Conservation (phyloP, 805 yeast species). For the Lipomyces orientalis region DNA sequence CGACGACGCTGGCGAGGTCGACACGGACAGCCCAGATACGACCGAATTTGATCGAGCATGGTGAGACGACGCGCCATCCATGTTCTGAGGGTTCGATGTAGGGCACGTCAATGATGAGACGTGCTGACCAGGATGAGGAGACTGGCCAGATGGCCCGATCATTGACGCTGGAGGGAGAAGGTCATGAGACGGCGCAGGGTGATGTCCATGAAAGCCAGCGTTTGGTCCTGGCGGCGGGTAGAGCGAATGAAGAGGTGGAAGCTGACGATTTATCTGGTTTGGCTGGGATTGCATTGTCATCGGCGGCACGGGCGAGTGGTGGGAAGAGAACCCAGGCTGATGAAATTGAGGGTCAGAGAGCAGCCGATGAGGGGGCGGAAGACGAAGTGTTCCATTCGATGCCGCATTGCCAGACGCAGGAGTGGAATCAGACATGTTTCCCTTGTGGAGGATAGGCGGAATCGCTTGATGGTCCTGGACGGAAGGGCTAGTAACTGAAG, state of each 20-base stretch:
- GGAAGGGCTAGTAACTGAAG: not conserved
- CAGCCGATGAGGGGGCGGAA: conserved; percentile 11
- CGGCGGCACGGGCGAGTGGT: conserved; percentile 9
- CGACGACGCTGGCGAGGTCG: conserved; percentile 15
- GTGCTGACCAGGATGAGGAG: conserved; percentile 14
- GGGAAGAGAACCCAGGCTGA: conserved; percentile 13
- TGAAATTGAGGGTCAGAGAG: conserved; percentile 11
- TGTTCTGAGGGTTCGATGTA: conserved; percentile 1
- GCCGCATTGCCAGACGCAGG: not conserved
- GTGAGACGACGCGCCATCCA: conserved; percentile 1
- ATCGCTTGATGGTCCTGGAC: not conserved
- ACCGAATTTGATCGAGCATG: conserved; percentile 6
- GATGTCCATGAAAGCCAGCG: conserved; percentile 8
- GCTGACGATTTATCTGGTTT: conserved; percentile 9
- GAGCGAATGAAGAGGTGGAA: conserved; percentile 20
- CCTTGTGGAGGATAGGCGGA: not conserved
- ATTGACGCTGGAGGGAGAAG: conserved; percentile 14
- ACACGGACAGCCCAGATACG: not conserved
- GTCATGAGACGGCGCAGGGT: conserved; percentile 15
- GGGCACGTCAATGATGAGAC: conserved; percentile 7
- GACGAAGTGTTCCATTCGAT: conserved; percentile 16
- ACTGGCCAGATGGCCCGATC: conserved; percentile 10
- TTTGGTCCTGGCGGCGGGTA: conserved; percentile 15
- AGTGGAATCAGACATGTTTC: not conserved
- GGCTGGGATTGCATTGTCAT: not conserved